These are phyloP conservation scores for Aspergillus sp. DNA, from an alignment of 2,329 filamentous ascomycete species.

Conservation along the genomic window DNA sequence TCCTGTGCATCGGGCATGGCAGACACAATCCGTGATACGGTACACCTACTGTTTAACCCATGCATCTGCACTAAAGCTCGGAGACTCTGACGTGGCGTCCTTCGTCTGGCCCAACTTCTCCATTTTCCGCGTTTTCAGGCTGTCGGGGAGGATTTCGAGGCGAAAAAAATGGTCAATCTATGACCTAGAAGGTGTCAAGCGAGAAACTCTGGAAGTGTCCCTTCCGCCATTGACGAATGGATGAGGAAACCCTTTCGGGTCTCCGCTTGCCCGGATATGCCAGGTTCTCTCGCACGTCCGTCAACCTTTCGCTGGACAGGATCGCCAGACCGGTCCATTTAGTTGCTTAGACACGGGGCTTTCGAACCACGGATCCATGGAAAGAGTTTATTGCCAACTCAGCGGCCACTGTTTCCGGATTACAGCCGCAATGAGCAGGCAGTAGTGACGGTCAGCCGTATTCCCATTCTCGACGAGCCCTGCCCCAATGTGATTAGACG, in stretches of 20 bases:
- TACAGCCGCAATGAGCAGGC: slow-evolving; percentile 20
- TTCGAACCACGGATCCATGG: slow-evolving; percentile 24
- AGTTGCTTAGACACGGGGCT: slow-evolving; percentile 16
- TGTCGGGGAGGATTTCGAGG: slow-evolving; percentile 24
- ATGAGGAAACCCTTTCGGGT: slow-evolving; percentile 7
- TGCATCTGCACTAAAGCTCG: slow-evolving; percentile 41
- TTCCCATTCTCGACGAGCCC: slow-evolving; percentile 20
- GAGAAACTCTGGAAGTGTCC: slow-evolving; percentile 9
- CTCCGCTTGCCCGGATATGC: slow-evolving; percentile 19
- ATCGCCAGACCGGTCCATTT: slow-evolving; percentile 23
- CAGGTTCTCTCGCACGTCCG: slow-evolving; percentile 9
- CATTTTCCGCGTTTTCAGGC: slow-evolving; percentile 24
- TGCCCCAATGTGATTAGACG: slow-evolving; percentile 23
- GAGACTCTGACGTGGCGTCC: slow-evolving; percentile 43
- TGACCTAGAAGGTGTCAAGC: slow-evolving; percentile 12
- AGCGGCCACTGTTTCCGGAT: slow-evolving; percentile 21
- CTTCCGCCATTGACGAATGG: slow-evolving; percentile 14
- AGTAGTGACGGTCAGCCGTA: slow-evolving; percentile 14
- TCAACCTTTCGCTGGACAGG: slow-evolving; percentile 19
- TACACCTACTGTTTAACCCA: slow-evolving; percentile 34
- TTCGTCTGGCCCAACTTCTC: slow-evolving; percentile 32
- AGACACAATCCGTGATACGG: slow-evolving; percentile 35
- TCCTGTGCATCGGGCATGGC: slow-evolving; percentile 30
- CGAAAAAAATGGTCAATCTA: slow-evolving; percentile 20
- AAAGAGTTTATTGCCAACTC: slow-evolving; percentile 32